Base-by-base conservation (phyloP, 768 basidiomycete species). In the Xerocomus spinulosus region DNA sequence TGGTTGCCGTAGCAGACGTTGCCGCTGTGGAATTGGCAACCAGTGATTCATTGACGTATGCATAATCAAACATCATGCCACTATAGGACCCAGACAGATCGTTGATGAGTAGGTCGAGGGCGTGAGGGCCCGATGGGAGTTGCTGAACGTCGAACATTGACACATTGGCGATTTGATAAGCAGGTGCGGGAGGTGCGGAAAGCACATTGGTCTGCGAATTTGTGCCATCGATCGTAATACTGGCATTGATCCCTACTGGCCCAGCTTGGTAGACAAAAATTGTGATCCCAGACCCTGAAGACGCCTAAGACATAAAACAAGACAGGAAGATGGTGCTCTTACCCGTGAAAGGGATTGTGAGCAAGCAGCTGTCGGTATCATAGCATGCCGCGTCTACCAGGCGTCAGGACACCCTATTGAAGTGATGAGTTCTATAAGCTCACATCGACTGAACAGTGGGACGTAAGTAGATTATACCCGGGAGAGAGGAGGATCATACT, bases 1-100 rank as follows among this genome's bases (percentile, higher is more conserved):
- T 39, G 7, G 48, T 46, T 39, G 39, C 20, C 10, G 18, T 41
- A 0, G 35, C 25, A 13, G 41, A 25, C 9, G 51, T 32, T 1
- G 54, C 35, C 26, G 10, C 26, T 3, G 47, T 44, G 8, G 53
- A 14, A 33, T 28, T 54, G 17, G 43, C 23, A 25, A 55, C 60
- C 3, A 52, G 3, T 0, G 49, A 55, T 36, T 62, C 55, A 26
- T 57, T 61, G 49, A 61, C 36, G 21, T 49, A 52, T 24, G 52
- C 58, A 35, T 57, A 58, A 42, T 60, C 60, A 12, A 62, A 62
- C 61, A 57, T 62, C 58, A 57, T 60, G 5, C 52, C 50, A 3
- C 47, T 59, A 30, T 55, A 59, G 1, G 60, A 55, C 12, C 59
- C 60, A n/a, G 39, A 48, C 18, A 58, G 50, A 29, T 61, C 49